phyloP scores from a whole-genome alignment of 257 asterid genomes.

The Phtheirospermum japonicum region DNA sequence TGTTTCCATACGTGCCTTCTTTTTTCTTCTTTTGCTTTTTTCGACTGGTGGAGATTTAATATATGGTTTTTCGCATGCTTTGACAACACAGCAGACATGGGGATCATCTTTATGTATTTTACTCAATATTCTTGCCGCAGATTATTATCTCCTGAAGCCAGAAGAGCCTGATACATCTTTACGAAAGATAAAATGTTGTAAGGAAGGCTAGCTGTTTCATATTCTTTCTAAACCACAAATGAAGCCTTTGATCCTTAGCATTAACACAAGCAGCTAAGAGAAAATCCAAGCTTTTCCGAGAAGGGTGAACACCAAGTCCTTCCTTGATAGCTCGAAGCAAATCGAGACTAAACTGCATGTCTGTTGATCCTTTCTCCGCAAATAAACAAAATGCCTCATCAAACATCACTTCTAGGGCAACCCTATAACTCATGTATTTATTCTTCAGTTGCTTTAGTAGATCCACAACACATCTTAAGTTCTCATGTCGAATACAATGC shows the following conservation, averaged over 20 bases:
- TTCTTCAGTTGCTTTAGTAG: conserved; percentile 59
- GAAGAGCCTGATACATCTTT: too few species aligned
- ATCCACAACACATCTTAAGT: conserved; percentile 59
- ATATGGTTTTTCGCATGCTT: conserved; percentile 50
- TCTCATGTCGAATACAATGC: conserved; percentile 56
- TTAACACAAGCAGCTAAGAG: conserved; percentile 69
- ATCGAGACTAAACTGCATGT: too few species aligned
- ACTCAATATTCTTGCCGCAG: conserved; percentile 47
- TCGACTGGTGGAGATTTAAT: conserved; percentile 10
- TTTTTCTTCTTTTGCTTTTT: conserved; percentile 24
- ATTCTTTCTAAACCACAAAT: conserved; percentile 77
- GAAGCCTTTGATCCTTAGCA: conserved; percentile 61
- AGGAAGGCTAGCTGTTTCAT: conserved; percentile 64
- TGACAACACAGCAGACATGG: conserved; percentile 56
- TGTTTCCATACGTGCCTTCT: conserved; percentile 30
- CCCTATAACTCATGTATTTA: conserved; percentile 42
- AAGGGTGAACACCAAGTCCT: conserved; percentile 60
- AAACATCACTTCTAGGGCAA: conserved; percentile 47
- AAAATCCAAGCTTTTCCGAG: conserved; percentile 80
- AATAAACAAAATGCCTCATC: conserved; percentile 74
- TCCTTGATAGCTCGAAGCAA: conserved; percentile 70
- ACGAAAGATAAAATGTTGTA: conserved; percentile 74
- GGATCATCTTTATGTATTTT: conserved; percentile 62
- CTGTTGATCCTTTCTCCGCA: conserved; percentile 58
- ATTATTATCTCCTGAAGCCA: conserved; percentile 64